phyloP scores from a whole-genome alignment of 148 eudicot genomes.

The Rhododendron ferrugineum region DNA sequence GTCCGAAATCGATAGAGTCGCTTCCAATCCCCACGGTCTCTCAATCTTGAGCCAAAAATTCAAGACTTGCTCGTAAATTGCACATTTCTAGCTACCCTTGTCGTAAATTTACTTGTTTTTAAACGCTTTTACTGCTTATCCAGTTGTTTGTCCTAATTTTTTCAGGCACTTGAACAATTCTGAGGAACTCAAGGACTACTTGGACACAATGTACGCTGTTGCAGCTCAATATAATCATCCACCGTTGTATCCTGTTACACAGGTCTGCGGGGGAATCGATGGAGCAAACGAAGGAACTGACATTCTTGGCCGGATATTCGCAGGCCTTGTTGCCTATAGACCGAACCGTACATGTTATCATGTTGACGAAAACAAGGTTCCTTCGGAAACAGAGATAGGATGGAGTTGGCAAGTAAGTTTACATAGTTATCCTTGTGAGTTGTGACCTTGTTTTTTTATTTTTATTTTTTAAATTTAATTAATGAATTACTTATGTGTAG shows the following conservation, averaged over 20 bases:
- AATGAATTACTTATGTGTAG: slow-evolving; percentile 11
- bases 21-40: slow-evolving; percentile 31
- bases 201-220: slow-evolving; percentile 11
- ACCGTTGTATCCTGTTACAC: slow-evolving; percentile 30
- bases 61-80: slow-evolving; percentile 37
- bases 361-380: background rate
- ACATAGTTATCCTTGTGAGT: background rate
- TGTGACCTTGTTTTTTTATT: background rate
- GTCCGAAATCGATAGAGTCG: slow-evolving; percentile 38
- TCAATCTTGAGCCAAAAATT: slow-evolving; percentile 26
- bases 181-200: slow-evolving; percentile 22
- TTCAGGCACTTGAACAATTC: slow-evolving; percentile 24
- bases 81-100: background rate
- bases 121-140: background rate
- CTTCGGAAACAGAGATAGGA: slow-evolving; percentile 20
- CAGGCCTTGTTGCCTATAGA: slow-evolving; percentile 22
- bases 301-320: slow-evolving; percentile 23
- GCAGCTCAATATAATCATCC: slow-evolving; percentile 48
- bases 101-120: background rate
- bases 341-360: slow-evolving; percentile 25
- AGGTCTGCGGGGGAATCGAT: slow-evolving; percentile 38
- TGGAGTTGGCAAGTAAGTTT: slow-evolving; percentile 51
- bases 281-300: slow-evolving; percentile 23
- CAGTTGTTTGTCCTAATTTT: background rate
- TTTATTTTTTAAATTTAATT: background rate